Percentiles rank a stretch among this genome's conserved stretches.
phyloP scores from a whole-genome alignment of 768 basidiomycete genomes.

The Leucosporidium yakuticum region DNA sequence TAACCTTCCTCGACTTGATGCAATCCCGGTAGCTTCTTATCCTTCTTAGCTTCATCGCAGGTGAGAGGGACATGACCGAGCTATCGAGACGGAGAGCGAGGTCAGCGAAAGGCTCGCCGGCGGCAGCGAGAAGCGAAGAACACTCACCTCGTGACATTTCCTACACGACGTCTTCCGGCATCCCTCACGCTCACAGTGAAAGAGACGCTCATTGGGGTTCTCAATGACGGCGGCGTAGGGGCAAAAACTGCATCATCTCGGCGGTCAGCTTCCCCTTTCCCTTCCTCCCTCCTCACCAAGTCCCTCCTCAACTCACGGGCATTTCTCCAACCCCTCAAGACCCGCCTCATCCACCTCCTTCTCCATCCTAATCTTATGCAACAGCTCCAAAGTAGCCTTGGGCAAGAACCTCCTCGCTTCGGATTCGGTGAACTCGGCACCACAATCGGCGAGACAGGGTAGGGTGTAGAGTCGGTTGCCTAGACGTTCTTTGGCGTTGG shows the following conservation, averaged over 20 bases:
- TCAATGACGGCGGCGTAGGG: slow-evolving; percentile 35
- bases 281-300: background rate
- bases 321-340: slow-evolving; percentile 22
- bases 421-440: slow-evolving; percentile 18
- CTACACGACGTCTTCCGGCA: slow-evolving; percentile 31
- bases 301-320: slow-evolving; percentile 9
- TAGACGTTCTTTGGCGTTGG: slow-evolving; percentile 30
- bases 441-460: slow-evolving; percentile 19
- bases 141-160: slow-evolving; percentile 32
- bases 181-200: slow-evolving; percentile 32
- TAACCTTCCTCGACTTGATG: slow-evolving; percentile 38
- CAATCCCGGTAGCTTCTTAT: slow-evolving; percentile 41
- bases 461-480: slow-evolving; percentile 11
- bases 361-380: slow-evolving; percentile 35
- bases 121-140: no score
- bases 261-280: no score
- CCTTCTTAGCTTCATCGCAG: slow-evolving; percentile 38
- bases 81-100: background rate
- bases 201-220: slow-evolving; percentile 31
- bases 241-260: slow-evolving; percentile 23
- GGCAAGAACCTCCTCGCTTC: slow-evolving; percentile 20
- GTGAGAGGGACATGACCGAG: slow-evolving; percentile 45
- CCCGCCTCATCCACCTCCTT: slow-evolving; percentile 33
- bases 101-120: no score
- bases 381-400: slow-evolving; percentile 13